Evolutionary conservation across 2,329 filamentous ascomycete species (phyloP), one percentile per base, ranked within the genome.

Genomic region (Claviceps monticola): DNA sequence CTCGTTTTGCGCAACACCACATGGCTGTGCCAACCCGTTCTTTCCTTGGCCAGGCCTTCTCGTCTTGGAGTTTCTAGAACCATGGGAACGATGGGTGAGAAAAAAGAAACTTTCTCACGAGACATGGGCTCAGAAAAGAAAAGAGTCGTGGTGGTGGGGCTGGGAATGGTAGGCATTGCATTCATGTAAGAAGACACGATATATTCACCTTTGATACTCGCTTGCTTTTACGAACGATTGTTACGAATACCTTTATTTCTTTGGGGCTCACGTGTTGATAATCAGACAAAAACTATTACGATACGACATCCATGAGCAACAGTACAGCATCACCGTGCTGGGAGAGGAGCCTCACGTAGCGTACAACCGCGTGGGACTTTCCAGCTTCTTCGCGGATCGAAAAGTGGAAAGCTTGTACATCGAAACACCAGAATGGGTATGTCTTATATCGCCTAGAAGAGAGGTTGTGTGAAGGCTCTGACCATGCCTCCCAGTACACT

Each of bases 91-190:
- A 34, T 11, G 29, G 29, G 11, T 11, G 29, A 34, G 9, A 7
- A 26, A 3, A 21, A 44, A 16, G 21, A 26, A 26, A 26, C 4
- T 9, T 1, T 29, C 16, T 23, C 46, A 29, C 19, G 14, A 42
- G 19, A 5, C n/a, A 49, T 50, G 42, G 36, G 43, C 5, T 4
- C 37, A 11, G 48, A 53, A 55, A 61, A 56, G 46, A 88, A 86
- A 65, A 82, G 76, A 62, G 70, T 94, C 38, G 88, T 94, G 2
- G 82, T 95, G 39, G 87, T 95, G 41, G 89, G 89, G 9, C 68
- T 95, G 68, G 89, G 89, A 2, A 96, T 96, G 90, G 89, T 95
- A 45, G 88, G 85, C 41, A 84, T 93, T 58, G 83, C 86, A 43
- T 91, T 94, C 65, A 88, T 94, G 86, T 91, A 70, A 74, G 84